Conservation (phyloP, 2,329 filamentous ascomycete genomes). For the Fusarium fujikuroi region DNA sequence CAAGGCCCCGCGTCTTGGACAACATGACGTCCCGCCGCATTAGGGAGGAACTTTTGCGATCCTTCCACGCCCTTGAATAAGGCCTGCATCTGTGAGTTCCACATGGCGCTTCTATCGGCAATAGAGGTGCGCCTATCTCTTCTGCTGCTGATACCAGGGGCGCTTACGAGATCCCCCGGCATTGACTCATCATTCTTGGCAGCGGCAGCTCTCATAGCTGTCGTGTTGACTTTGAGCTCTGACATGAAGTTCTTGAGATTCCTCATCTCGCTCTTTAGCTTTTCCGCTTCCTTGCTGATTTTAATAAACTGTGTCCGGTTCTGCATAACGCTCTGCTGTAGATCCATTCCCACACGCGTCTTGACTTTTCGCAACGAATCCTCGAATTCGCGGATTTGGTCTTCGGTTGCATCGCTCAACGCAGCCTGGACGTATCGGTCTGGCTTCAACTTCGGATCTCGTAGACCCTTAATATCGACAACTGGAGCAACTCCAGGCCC, state of each 20-base stretch:
- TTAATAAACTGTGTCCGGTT: constrained; percentile 99
- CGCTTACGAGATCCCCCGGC: constrained; percentile 59
- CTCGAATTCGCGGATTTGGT: constrained; percentile 87
- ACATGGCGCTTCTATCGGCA: constrained; percentile 72
- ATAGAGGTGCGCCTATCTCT: constrained; percentile 91
- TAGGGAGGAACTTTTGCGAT: constrained; percentile 95
- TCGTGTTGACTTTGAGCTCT: constrained; percentile 84
- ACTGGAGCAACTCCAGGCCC: constrained; percentile 65
- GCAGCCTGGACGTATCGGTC: constrained; percentile 82
- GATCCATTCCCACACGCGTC: constrained; percentile 79
- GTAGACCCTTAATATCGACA: constrained; percentile 80
- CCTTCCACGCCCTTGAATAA: constrained; percentile 98
- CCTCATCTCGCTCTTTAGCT: constrained; percentile 95
- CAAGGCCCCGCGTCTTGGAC: constrained; percentile 91
- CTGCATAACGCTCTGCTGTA: constrained; percentile 96
- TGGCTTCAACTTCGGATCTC: constrained; percentile 80
- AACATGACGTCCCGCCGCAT: constrained; percentile 89
- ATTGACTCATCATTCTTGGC: constrained; percentile 60
- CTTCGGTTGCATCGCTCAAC: constrained; percentile 85
- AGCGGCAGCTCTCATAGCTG: constrained; percentile 70
- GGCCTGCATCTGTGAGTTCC: constrained; percentile 76
- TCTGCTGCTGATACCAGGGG: constrained; percentile 68
- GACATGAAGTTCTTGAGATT: constrained; percentile 90
- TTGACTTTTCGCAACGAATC: constrained; percentile 80
- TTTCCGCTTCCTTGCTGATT: constrained; percentile 98